phyloP scores from a whole-genome alignment of 257 asterid species.

The Plantago major region DNA sequence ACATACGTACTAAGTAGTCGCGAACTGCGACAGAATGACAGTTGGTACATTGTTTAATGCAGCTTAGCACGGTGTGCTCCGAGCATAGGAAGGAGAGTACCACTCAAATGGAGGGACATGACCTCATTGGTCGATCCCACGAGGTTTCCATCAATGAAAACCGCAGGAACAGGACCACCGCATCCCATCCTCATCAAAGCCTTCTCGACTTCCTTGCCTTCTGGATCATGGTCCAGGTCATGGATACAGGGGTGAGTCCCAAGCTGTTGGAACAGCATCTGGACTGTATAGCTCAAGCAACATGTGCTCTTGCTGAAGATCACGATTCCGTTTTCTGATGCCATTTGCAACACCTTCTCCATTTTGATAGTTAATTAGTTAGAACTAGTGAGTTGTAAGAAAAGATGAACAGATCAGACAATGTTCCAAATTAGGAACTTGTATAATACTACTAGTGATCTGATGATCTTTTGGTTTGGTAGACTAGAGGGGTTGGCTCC shows the following conservation, averaged over 20 bases:
- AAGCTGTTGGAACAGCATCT: slow-evolving; percentile 50
- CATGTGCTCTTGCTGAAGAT: slow-evolving; percentile 70
- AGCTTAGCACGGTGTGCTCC: slow-evolving; percentile 30
- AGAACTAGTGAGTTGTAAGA: background rate
- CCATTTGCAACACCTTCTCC: slow-evolving; percentile 56
- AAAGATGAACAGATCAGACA: background rate
- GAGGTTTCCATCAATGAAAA: slow-evolving; percentile 56
- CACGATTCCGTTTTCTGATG: slow-evolving; percentile 57
- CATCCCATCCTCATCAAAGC: slow-evolving; percentile 49
- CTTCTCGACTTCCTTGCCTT: slow-evolving; percentile 60
- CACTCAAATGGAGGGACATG: slow-evolving; percentile 78
- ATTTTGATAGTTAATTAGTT: slow-evolving; percentile 9
- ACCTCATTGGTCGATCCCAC: slow-evolving; percentile 77
- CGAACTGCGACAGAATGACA: background rate
- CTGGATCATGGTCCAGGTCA: slow-evolving; percentile 51
- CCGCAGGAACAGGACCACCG: slow-evolving; percentile 48
- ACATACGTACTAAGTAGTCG: too few relatives aligned
- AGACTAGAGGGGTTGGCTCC: background rate
- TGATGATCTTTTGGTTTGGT: background rate
- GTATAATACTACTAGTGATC: too few relatives aligned
- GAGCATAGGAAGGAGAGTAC: slow-evolving; percentile 48
- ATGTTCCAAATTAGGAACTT: background rate
- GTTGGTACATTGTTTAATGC: slow-evolving; percentile 1
- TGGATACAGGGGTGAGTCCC: slow-evolving; percentile 37
- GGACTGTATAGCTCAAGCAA: slow-evolving; percentile 70